A percentile compares a stretch with the other conserved stretches of the same genome.
phyloP scores from a whole-genome alignment of 2,329 filamentous ascomycete genomes.

The Pestalotiopsis sp. region DNA sequence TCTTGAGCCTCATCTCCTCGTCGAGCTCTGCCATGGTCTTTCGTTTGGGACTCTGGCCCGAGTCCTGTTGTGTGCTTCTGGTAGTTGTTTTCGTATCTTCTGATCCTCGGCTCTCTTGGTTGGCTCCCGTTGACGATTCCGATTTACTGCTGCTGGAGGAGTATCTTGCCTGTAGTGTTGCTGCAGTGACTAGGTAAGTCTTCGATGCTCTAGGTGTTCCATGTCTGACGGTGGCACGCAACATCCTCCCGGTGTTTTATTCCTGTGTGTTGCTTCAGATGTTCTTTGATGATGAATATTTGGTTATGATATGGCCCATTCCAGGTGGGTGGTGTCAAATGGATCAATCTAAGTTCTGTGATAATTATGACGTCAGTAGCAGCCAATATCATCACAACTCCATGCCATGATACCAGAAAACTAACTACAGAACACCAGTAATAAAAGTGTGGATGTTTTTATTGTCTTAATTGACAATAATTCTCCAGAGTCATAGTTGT shows the following conservation, averaged over 20 bases:
- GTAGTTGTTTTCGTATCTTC: not conserved
- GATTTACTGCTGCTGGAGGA: not conserved
- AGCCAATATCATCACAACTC: not conserved
- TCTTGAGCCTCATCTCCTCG: conserved; percentile 65
- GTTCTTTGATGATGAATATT: not conserved
- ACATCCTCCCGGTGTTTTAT: not conserved
- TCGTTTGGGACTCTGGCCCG: conserved; percentile 15
- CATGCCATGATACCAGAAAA: not conserved
- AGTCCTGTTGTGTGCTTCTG: not conserved
- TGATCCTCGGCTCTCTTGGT: not conserved
- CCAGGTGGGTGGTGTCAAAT: not conserved
- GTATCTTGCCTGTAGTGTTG: not conserved
- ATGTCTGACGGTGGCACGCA: not conserved
- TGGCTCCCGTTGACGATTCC: not conserved
- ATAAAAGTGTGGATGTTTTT: too few species aligned
- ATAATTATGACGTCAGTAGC: conserved; percentile 5
- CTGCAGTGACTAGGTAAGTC: not conserved
- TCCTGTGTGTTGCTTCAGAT: not conserved
- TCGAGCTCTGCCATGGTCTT: conserved; percentile 69
- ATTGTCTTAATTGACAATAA: too few species aligned
- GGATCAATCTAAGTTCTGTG: not conserved
- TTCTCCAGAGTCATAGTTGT: too few species aligned
- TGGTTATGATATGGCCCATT: not conserved
- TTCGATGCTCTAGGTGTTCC: too few species aligned
- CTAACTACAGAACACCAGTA: too few species aligned